Evolutionary conservation across 2,329 filamentous ascomycete species (phyloP).

Genomic region (Talaromyces sp.): DNA sequence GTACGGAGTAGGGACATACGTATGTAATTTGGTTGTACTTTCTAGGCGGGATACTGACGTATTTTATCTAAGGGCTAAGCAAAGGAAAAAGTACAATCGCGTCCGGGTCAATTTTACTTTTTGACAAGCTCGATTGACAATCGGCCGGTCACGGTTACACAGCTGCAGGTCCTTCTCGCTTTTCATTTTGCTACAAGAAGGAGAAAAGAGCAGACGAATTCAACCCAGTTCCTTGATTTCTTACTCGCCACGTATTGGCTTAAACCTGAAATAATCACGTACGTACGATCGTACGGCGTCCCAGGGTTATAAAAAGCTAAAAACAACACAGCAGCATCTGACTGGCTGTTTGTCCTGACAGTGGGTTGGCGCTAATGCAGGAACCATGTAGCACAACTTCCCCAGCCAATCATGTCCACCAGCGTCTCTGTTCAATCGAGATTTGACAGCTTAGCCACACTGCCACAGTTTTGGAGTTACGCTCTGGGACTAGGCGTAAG

Average conservation of each 20-base stretch:
- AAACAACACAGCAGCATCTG: background rate
- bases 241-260: background rate
- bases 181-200: background rate
- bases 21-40: background rate
- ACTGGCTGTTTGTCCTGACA: background rate
- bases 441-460: background rate
- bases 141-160: conserved; percentile 1
- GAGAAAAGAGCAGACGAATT: background rate
- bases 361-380: conserved; percentile 9
- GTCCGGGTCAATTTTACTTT: background rate
- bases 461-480: background rate
- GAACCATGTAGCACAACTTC: background rate
- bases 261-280: background rate
- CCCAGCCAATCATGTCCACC: background rate
- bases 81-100: background rate
- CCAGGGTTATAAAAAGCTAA: too few species aligned
- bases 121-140: background rate
- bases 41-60: too few species aligned
- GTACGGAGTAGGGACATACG: too few species aligned
- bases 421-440: background rate
- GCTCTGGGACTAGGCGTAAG: background rate
- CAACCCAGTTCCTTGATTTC: too few species aligned
- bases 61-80: background rate
- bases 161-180: background rate
- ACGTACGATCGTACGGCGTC: background rate